Evolutionary conservation across 2,329 filamentous ascomycete genomes (phyloP), one percentile per base, ranked within the genome.

Genomic region (Trichoderma sp.): DNA sequence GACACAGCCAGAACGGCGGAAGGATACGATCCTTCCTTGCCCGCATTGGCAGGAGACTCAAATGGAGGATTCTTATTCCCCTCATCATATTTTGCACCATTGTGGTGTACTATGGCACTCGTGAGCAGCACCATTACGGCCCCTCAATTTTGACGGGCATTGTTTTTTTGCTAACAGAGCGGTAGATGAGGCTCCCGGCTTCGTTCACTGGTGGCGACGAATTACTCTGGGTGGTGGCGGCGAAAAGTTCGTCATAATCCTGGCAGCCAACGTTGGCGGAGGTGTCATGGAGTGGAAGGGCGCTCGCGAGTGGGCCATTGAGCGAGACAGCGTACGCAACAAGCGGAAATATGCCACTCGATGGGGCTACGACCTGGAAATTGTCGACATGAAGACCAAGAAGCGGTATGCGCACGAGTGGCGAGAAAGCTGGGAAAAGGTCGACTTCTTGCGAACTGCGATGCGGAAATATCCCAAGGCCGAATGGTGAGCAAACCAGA

Each of bases 261-360:
- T 98, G 22, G 94, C 92, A 27, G 94, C 95, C 66, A 99, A 99
- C 76, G 87, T 97, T 71, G 95, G 95, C 58, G 95, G 95, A 69
- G 95, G 95, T 74, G 95, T 99, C 8, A 98, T 98, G 93, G 94
- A 97, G 76, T 97, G 93, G 94, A 99, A 99, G 79, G 94, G 94
- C 0, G 92, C 94, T 22, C 88, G 94, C 70, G 95, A 99, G 81
- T 99, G 95, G 95, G 95, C 95, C 1, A 97, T 98, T 74, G 95
- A 99, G 81, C 87, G 95, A 78, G 94, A 98, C 82, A 98, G 94
- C 76, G 88, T 98, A 65, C 90, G 90, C 78, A 99, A 99, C 81
- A 99, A 99, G 84, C 90, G 91, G 77, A 91, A 90, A 75, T 99
- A 99, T 76, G 90, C 89, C 2, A 85, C 87, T 37, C 86, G 86